phyloP scores from a whole-genome alignment of 257 asterid genomes.

The Agastache rugosa region DNA sequence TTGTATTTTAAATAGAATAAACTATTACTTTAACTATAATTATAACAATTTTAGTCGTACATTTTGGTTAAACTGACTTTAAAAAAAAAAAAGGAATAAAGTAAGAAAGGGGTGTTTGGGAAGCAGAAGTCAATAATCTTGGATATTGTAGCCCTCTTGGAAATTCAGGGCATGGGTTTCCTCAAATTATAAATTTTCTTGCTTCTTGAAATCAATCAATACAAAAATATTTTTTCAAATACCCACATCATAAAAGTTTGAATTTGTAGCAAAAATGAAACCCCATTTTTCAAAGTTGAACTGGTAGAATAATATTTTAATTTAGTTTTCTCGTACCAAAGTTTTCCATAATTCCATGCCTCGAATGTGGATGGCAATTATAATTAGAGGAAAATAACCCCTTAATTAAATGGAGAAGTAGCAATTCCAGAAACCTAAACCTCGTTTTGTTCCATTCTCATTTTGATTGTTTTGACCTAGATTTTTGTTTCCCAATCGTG shows the following conservation, averaged over 20 bases:
- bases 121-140: constrained; percentile 67
- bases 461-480: constrained; percentile 78
- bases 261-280: constrained; percentile 24
- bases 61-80: constrained; percentile 2
- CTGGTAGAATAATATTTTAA: constrained; percentile 1
- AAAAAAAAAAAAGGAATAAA: background rate
- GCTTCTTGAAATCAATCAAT: constrained; percentile 52
- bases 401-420: constrained; percentile 44
- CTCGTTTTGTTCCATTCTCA: constrained; percentile 80
- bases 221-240: constrained; percentile 34
- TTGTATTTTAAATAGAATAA: background rate
- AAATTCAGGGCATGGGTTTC: constrained; percentile 68
- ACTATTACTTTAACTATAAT: background rate
- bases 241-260: constrained; percentile 37
- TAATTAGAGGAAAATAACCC: background rate
- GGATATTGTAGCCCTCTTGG: constrained; percentile 50
- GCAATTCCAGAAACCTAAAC: constrained; percentile 62
- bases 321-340: constrained; percentile 47
- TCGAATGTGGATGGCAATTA: constrained; percentile 56
- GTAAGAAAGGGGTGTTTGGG: constrained; percentile 30
- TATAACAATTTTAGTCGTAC: too few relatives aligned
- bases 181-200: constrained; percentile 52
- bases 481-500: constrained; percentile 87
- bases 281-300: constrained; percentile 21
- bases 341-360: constrained; percentile 53